These are phyloP conservation scores for Neurospora discreta DNA, from an alignment of 495 filamentous ascomycete species.

Conservation along the genomic window DNA sequence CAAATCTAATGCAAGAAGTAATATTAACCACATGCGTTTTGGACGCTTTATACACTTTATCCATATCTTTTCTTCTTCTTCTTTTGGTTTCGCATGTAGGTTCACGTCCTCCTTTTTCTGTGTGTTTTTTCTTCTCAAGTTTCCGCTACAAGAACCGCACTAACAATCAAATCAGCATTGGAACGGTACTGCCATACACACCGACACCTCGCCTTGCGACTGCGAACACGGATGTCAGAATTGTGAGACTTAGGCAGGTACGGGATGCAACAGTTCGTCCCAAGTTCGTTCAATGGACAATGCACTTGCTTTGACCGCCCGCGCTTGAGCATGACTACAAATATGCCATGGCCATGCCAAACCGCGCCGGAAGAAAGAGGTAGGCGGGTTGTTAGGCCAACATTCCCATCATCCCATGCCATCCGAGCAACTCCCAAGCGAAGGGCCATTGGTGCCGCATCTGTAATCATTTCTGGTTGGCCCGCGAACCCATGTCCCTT, in stretches of 20 bases:
- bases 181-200: neutral
- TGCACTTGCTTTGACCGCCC: neutral
- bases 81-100: no score
- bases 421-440: neutral
- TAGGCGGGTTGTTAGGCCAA: neutral
- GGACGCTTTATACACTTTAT: no score
- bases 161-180: no score
- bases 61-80: no score
- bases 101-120: no score
- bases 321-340: neutral
- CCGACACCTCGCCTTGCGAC: neutral
- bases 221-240: neutral
- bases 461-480: conserved; percentile 4
- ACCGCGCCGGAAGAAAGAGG: neutral
- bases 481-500: conserved; percentile 6
- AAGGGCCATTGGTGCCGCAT: neutral
- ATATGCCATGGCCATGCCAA: neutral
- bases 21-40: no score
- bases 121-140: no score
- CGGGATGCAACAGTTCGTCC: neutral
- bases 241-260: neutral
- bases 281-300: neutral
- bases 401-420: neutral
- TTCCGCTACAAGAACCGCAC: no score
- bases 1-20: no score